A percentile compares a stretch with the other conserved stretches of the same genome.
phyloP scores from a whole-genome alignment of 352 stramenopile genomes.

The Pythium brachiatum region DNA sequence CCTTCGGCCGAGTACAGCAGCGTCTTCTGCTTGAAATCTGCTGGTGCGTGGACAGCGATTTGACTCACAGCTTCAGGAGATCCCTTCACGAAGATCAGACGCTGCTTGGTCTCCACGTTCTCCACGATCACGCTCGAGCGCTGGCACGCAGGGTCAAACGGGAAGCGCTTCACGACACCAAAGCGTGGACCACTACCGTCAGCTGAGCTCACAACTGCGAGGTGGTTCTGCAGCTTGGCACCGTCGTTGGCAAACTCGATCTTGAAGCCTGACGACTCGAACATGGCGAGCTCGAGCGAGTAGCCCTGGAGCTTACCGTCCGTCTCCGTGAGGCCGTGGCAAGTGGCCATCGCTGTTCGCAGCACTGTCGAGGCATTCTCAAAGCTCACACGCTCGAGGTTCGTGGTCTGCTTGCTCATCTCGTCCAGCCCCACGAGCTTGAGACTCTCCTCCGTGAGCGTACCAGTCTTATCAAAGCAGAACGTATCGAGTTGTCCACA shows the following conservation, averaged over 20 bases:
- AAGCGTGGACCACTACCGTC: slow-evolving; percentile 16
- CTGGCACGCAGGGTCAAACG: slow-evolving; percentile 48
- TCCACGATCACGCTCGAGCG: slow-evolving; percentile 48
- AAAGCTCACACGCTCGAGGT: slow-evolving; percentile 10
- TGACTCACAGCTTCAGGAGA: slow-evolving; percentile 41
- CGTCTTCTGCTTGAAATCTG: slow-evolving; percentile 45
- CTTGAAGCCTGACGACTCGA: slow-evolving; percentile 32
- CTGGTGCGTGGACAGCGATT: slow-evolving; percentile 36
- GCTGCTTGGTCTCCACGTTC: slow-evolving; percentile 31
- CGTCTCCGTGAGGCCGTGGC: slow-evolving; percentile 40
- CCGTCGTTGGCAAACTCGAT: slow-evolving; percentile 33
- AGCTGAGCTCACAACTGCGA: slow-evolving; percentile 21
- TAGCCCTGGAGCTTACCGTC: slow-evolving; percentile 40
- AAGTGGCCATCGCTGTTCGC: slow-evolving; percentile 41
- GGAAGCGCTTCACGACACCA: slow-evolving; percentile 45
- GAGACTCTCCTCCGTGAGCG: slow-evolving; percentile 47
- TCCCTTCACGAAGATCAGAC: slow-evolving; percentile 50
- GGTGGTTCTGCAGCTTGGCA: slow-evolving; percentile 19
- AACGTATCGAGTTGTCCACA: slow-evolving; percentile 55
- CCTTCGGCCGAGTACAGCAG: slow-evolving; percentile 49
- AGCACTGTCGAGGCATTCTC: slow-evolving; percentile 16
- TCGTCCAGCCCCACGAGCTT: slow-evolving; percentile 41
- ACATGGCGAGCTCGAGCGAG: slow-evolving; percentile 54
- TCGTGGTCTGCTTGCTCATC: not conserved
- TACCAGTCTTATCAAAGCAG: slow-evolving; percentile 73